Conservation (phyloP, 2,329 filamentous ascomycete genomes). For the Scopulariopsis brevicaulis region DNA sequence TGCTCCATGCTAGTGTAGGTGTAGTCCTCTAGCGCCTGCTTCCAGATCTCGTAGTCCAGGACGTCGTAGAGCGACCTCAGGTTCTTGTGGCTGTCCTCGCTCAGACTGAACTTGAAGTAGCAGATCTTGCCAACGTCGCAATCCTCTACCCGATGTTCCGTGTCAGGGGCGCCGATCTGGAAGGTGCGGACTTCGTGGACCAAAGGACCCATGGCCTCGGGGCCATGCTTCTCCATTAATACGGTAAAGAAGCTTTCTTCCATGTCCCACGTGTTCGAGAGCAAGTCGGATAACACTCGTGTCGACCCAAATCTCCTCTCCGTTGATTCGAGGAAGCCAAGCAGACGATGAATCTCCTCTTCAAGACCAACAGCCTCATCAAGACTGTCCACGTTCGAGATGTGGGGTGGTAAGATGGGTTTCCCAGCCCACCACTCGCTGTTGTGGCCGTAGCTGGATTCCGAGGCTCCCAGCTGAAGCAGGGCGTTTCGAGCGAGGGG, state of each 20-base stretch:
- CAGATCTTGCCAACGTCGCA: neutral
- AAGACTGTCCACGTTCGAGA: conserved; percentile 11
- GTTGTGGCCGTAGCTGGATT: conserved; percentile 40
- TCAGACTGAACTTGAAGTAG: conserved; percentile 1
- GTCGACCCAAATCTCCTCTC: conserved; percentile 48
- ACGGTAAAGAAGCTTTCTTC: neutral
- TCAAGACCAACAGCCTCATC: conserved; percentile 21
- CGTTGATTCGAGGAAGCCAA: conserved; percentile 51
- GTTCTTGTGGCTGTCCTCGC: conserved; percentile 1
- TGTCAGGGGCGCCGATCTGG: neutral
- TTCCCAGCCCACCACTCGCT: conserved; percentile 52
- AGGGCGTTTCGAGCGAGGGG: conserved; percentile 45
- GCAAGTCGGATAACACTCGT: conserved; percentile 28
- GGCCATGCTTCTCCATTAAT: neutral
- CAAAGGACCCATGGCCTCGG: neutral
- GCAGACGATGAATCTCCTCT: conserved; percentile 48
- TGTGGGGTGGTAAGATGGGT: conserved; percentile 29
- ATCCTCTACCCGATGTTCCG: neutral
- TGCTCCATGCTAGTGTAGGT: conserved; percentile 24
- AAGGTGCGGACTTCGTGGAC: neutral
- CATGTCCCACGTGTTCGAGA: neutral
- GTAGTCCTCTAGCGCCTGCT: conserved; percentile 24
- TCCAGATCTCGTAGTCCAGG: conserved; percentile 36
- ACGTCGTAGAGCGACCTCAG: conserved; percentile 34
- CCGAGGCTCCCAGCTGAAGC: conserved; percentile 27